Base-by-base conservation (phyloP, 805 yeast genomes). In the Candida sphagnicola region DNA sequence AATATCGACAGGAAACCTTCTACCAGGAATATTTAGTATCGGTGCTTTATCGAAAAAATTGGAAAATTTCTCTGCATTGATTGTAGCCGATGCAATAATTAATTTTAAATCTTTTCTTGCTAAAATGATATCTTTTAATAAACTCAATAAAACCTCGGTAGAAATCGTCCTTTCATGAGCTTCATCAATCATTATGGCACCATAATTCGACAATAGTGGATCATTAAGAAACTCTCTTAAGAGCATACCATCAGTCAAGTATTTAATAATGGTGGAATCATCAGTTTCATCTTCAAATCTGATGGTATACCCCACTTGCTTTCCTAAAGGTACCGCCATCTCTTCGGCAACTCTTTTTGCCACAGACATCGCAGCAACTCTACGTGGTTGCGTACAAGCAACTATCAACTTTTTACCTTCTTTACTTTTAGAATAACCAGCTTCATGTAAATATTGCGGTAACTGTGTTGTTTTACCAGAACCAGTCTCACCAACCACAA, bases 191-290 rank as follows among this genome's bases (percentile, higher is more conserved):
- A 91, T 89, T 40, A 91, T 70, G 1, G 85, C 95, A 1, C 93
- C 77, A 54, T 90, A 91, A 2, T 62, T 65, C 1, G 71, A 60
- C 29, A 90, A 61, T 31, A 77, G 77, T 0, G 95, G 86, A 55
- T 90, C 97, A 1, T 74, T 67, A 24, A 90, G 62, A 47, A 87
- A 82, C 61, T 93, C 99, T 42, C 96, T 65, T 24, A 90, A 67
- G 15, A 93, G 70, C 88, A 89, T 86, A 73, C 99, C 99, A 59
- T 93, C 99, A 0, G 99, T 93, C 77, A 90, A 76, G 60, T 93
- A 93, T 64, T 91, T 91, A 37, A 93, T 72, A 11, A 72, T 61
- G 0, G 99, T 93, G 13, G 70, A 65, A 1, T 72, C 71, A 26
- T 77, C 70, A 0, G 89, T 76, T 40, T 70, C 73, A 45, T 90